Evolutionary conservation across 257 asterid genomes (phyloP).

Genomic region (Scutellaria minor): DNA sequence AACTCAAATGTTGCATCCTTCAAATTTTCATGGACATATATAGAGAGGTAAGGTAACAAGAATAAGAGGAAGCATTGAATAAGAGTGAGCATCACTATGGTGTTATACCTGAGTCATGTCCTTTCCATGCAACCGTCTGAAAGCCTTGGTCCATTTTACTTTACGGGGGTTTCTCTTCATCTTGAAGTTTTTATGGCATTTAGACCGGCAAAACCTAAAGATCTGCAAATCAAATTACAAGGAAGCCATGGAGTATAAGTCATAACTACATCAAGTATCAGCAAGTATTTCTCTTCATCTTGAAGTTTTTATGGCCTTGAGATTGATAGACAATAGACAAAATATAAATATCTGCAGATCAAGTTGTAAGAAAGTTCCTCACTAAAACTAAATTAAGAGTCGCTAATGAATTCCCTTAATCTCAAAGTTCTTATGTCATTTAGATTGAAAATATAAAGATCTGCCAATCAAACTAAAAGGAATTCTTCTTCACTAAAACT

Average conservation of each 20-base stretch:
- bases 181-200: constrained; percentile 91
- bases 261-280: background rate
- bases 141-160: constrained; percentile 94
- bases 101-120: constrained; percentile 88
- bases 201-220: constrained; percentile 85
- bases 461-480: too few relatives aligned
- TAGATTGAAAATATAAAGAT: too few relatives aligned
- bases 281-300: too few relatives aligned
- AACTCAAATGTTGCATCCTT: constrained; percentile 96
- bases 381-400: too few relatives aligned
- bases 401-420: too few relatives aligned
- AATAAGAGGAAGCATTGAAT: background rate
- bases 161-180: constrained; percentile 98
- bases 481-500: too few relatives aligned
- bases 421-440: too few relatives aligned
- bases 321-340: too few relatives aligned
- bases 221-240: constrained; percentile 10
- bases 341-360: too few relatives aligned
- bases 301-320: too few relatives aligned
- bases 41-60: background rate
- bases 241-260: background rate
- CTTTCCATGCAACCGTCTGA: constrained; percentile 81
- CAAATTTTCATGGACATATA: constrained; percentile 19
- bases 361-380: too few relatives aligned
- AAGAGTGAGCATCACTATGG: background rate